A percentile compares a stretch with the other conserved stretches of the same genome.
These are phyloP conservation scores for Furcasterigmium sp. DNA, from an alignment of 2,329 filamentous ascomycete species.

Conservation along the genomic window DNA sequence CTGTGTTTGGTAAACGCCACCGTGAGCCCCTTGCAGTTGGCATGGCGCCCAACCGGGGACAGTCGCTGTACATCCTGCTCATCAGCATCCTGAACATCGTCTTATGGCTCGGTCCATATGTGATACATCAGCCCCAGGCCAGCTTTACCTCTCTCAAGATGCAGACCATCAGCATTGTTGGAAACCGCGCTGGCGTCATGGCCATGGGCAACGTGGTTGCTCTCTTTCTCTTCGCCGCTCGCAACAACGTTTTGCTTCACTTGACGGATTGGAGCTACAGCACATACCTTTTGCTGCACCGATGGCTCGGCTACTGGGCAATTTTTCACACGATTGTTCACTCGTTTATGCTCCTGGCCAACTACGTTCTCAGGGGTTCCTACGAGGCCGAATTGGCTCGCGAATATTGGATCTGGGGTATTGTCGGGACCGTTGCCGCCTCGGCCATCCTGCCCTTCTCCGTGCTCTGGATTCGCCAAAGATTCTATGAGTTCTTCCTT, in stretches of 20 bases:
- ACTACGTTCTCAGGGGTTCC: conserved; percentile 5
- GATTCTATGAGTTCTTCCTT: conserved; percentile 27
- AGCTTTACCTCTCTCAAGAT: neutral
- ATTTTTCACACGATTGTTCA: conserved; percentile 22
- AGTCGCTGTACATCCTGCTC: conserved; percentile 35
- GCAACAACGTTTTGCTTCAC: conserved; percentile 28
- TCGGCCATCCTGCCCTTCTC: conserved; percentile 19
- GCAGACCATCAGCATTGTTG: conserved; percentile 27
- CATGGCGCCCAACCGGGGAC: conserved; percentile 33
- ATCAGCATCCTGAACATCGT: conserved; percentile 31
- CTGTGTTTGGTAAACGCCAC: conserved; percentile 17
- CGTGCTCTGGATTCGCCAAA: conserved; percentile 19
- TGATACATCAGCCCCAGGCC: conserved; percentile 17
- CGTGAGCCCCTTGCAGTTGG: conserved; percentile 15
- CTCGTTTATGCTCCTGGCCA: conserved; percentile 20
- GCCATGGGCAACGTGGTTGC: conserved; percentile 26
- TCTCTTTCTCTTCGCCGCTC: conserved; percentile 24
- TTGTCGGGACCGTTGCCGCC: conserved; percentile 22
- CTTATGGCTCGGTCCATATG: conserved; percentile 23
- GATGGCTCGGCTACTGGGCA: conserved; percentile 24
- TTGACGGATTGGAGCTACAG: conserved; percentile 29
- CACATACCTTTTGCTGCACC: conserved; percentile 29
- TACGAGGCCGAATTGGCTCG: conserved; percentile 16
- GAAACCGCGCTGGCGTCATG: conserved; percentile 23
- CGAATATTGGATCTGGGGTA: conserved; percentile 27